phyloP scores from a whole-genome alignment of 164 flowering plant species.

The Magnolia kwangsiensis region DNA sequence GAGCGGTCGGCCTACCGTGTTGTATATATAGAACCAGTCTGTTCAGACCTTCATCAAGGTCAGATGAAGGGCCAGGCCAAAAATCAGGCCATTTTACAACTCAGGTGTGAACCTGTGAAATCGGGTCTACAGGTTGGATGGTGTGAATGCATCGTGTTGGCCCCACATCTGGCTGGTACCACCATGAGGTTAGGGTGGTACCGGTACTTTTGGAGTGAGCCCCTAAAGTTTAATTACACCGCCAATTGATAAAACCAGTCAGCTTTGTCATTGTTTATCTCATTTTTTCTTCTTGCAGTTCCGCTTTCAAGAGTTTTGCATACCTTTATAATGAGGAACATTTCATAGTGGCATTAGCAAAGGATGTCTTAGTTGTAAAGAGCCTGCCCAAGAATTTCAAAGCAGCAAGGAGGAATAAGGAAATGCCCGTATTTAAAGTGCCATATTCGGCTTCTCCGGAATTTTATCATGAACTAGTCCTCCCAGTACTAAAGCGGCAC shows the following conservation, averaged over 20 bases:
- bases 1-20: too few relatives aligned
- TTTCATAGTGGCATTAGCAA: constrained; percentile 66
- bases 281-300: constrained; percentile 41
- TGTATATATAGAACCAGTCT: too few relatives aligned
- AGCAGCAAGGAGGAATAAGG: constrained; percentile 74
- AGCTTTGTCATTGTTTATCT: neutral
- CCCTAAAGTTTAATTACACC: too few relatives aligned
- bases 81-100: too few relatives aligned
- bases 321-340: constrained; percentile 95
- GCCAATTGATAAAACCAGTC: neutral
- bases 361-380: constrained; percentile 72
- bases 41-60: too few relatives aligned
- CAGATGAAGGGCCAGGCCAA: too few relatives aligned
- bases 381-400: constrained; percentile 84
- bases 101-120: too few relatives aligned
- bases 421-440: constrained; percentile 70
- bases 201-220: too few relatives aligned
- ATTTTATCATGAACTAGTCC: constrained; percentile 65
- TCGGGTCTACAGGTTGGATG: too few relatives aligned
- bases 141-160: too few relatives aligned
- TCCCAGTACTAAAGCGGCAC: constrained; percentile 65
- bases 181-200: too few relatives aligned
- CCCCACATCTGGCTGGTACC: too few relatives aligned
- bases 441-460: constrained; percentile 61
- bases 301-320: constrained; percentile 88